A percentile compares a stretch with the other conserved stretches of the same genome.
Evolutionary conservation across 108 stramenopile species (phyloP).

Genomic region (Epithemia pelagica): DNA sequence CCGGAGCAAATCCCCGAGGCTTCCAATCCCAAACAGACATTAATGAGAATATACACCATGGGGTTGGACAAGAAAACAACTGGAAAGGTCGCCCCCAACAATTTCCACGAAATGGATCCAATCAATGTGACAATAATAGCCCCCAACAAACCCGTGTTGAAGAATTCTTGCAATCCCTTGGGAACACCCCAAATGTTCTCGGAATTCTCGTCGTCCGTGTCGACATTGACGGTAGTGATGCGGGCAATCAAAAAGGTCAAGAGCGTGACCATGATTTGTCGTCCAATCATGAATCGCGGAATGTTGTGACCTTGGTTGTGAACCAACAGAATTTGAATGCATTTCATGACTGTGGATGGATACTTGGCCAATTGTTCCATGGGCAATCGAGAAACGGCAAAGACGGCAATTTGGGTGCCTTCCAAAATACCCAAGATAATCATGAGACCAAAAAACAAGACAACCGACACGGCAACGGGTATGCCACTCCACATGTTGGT

Average conservation of each 20-base stretch:
- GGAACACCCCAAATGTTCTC: slow-evolving; percentile 39
- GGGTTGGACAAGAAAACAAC: slow-evolving; percentile 47
- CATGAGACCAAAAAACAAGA: slow-evolving; percentile 37
- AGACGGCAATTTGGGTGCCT: slow-evolving; percentile 58
- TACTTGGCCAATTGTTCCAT: slow-evolving; percentile 16
- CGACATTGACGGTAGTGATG: slow-evolving; percentile 30
- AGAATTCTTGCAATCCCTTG: slow-evolving; percentile 35
- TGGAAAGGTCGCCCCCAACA: slow-evolving; percentile 45
- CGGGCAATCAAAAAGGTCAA: slow-evolving; percentile 54
- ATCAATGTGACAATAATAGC: slow-evolving; percentile 48
- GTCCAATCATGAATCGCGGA: slow-evolving; percentile 45
- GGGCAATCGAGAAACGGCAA: slow-evolving; percentile 46
- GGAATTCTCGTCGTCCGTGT: slow-evolving; percentile 10
- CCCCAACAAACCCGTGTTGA: slow-evolving; percentile 48
- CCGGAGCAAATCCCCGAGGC: slow-evolving; percentile 40
- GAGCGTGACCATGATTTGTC: slow-evolving; percentile 40
- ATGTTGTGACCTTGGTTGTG: slow-evolving; percentile 18
- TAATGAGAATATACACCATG: slow-evolving; percentile 35
- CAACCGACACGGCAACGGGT: slow-evolving; percentile 23
- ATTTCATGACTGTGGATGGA: slow-evolving; percentile 23
- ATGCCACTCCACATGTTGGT: slow-evolving; percentile 37
- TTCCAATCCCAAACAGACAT: slow-evolving; percentile 41
- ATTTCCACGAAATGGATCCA: slow-evolving; percentile 43
- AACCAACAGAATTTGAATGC: slow-evolving; percentile 25
- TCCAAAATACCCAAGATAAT: slow-evolving; percentile 47